These are phyloP conservation scores for Hibiscus mutabilis DNA, from an alignment of 345 rosid species.

Conservation along the genomic window DNA sequence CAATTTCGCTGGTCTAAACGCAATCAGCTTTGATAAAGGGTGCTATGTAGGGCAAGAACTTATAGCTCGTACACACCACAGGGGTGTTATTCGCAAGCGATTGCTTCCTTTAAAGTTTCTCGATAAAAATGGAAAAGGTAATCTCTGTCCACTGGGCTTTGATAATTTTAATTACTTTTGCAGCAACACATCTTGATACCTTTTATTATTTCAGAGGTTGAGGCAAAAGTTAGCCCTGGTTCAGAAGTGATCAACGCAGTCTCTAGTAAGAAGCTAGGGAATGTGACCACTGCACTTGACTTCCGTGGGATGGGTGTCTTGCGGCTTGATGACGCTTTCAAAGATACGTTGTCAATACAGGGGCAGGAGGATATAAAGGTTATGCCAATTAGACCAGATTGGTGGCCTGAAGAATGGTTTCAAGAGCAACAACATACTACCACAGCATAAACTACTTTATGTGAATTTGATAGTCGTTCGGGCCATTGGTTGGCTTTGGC, in stretches of 20 bases:
- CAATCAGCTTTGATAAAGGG: conserved; percentile 91
- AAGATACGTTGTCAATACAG: conserved; percentile 32
- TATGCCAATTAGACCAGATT: conserved; percentile 55
- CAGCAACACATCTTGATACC: not conserved
- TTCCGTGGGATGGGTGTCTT: conserved; percentile 68
- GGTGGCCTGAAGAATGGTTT: conserved; percentile 90
- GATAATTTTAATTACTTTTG: not conserved
- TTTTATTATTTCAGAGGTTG: conserved; percentile 36
- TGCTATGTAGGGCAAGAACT: conserved; percentile 97
- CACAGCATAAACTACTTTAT: conserved; percentile 20
- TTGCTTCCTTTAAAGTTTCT: conserved; percentile 64
- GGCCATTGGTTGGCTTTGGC: not conserved
- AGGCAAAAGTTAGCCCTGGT: conserved; percentile 52
- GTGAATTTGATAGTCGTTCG: not conserved
- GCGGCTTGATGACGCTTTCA: conserved; percentile 63
- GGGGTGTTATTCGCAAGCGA: conserved; percentile 83
- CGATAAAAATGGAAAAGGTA: conserved; percentile 53
- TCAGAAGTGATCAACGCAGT: conserved; percentile 51
- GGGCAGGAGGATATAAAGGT: conserved; percentile 56
- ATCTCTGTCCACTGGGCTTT: not conserved
- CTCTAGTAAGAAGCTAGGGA: conserved; percentile 64
- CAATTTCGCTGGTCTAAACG: conserved; percentile 78
- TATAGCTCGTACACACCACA: conserved; percentile 83
- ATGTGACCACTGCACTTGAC: conserved; percentile 63
- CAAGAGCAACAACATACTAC: conserved; percentile 34